Conservation (phyloP, 768 basidiomycete genomes). For the Russula earlei region DNA sequence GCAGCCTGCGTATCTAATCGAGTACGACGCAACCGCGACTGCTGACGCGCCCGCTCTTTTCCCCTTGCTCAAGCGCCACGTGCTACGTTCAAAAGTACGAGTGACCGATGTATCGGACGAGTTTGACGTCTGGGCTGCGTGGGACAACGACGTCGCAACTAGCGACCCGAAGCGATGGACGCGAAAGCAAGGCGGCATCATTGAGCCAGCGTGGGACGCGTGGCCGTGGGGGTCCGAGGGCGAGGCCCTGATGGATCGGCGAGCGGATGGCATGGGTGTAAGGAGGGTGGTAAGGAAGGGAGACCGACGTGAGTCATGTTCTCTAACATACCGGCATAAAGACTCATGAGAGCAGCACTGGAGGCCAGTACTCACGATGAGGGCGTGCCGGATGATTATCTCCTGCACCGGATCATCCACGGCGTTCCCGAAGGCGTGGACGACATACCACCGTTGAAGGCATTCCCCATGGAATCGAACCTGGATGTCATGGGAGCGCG, state of each 20-base stretch:
- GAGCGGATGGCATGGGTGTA: conserved; percentile 72
- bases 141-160: conserved; percentile 41
- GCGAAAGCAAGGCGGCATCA: conserved; percentile 59
- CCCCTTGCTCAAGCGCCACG: conserved; percentile 69
- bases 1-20: conserved; percentile 52
- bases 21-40: conserved; percentile 48
- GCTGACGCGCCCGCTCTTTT: conserved; percentile 48
- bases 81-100: conserved; percentile 84
- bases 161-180: conserved; percentile 41
- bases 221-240: conserved; percentile 57
- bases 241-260: conserved; percentile 47
- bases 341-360: conserved; percentile 32
- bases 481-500: conserved; percentile 91
- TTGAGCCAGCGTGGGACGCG: conserved; percentile 66
- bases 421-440: conserved; percentile 81
- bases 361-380: conserved; percentile 50
- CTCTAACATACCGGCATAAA: neutral
- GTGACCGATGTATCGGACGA: conserved; percentile 68
- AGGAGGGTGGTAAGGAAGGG: conserved; percentile 64
- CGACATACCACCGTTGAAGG: conserved; percentile 68
- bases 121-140: conserved; percentile 75
- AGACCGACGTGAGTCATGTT: conserved; percentile 53
- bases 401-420: conserved; percentile 65
- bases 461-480: conserved; percentile 92
- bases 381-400: conserved; percentile 47